Evolutionary conservation across 116 monocot genomes (phyloP).

Genomic region (Posidonia oceanica): DNA sequence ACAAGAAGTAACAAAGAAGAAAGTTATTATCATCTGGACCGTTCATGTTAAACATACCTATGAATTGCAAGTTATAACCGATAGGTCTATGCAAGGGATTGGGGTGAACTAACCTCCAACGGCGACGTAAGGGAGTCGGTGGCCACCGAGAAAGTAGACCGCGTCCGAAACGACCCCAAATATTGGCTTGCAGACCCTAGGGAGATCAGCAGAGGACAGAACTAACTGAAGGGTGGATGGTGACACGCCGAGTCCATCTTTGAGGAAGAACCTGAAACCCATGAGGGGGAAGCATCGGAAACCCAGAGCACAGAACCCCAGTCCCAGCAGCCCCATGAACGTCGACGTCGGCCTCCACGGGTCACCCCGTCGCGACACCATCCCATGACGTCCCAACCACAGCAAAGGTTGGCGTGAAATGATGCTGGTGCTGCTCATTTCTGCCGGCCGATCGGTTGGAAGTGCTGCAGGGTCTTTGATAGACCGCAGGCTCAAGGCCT

Average conservation of each 20-base stretch:
- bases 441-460: no score
- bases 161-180: slow-evolving; percentile 53
- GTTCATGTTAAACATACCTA: no score
- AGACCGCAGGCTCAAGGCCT: no score
- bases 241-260: slow-evolving; percentile 38
- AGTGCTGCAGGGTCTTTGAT: no score
- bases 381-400: no score
- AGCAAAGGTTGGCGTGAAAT: no score
- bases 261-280: slow-evolving; percentile 56
- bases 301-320: slow-evolving; percentile 51
- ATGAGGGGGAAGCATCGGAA: slow-evolving; percentile 65
- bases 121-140: slow-evolving; percentile 63
- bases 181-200: slow-evolving; percentile 64
- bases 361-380: neutral
- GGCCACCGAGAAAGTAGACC: slow-evolving; percentile 35
- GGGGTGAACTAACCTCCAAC: slow-evolving; percentile 32
- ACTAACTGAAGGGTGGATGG: slow-evolving; percentile 51
- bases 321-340: slow-evolving; percentile 24
- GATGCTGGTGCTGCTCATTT: no score
- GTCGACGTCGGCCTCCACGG: neutral
- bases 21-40: no score
- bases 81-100: no score
- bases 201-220: slow-evolving; percentile 43
- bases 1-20: no score
- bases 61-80: no score